These are phyloP conservation scores for Penicillium subrubescens DNA, from an alignment of 495 filamentous ascomycete species.

Conservation along the genomic window DNA sequence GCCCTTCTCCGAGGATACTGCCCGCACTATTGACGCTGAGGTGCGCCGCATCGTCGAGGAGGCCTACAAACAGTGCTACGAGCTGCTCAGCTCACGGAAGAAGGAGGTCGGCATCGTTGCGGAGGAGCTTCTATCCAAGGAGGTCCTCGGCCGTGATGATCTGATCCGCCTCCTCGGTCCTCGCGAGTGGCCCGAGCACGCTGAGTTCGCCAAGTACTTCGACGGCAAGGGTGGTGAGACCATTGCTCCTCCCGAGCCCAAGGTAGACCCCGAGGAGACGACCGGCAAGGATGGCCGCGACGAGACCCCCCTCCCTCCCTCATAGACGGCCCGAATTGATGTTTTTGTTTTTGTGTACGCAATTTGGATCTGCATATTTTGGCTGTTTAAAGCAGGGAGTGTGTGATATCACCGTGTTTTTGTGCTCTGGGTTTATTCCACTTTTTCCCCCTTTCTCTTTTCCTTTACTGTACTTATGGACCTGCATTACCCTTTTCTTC, in stretches of 20 bases:
- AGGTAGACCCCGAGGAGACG: constrained; percentile 31
- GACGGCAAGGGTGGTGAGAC: constrained; percentile 50
- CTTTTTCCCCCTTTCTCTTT: constrained; percentile 14
- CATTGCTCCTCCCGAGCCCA: constrained; percentile 61
- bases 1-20: constrained; percentile 93
- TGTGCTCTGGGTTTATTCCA: constrained; percentile 17
- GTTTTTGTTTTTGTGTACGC: constrained; percentile 18
- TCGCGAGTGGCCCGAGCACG: constrained; percentile 77
- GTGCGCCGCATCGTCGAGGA: constrained; percentile 87
- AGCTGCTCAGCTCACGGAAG: constrained; percentile 82
- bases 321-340: constrained; percentile 30
- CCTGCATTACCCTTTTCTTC: constrained; percentile 32
- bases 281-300: constrained; percentile 47
- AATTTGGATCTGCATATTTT: constrained; percentile 25
- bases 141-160: constrained; percentile 87
- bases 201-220: constrained; percentile 94
- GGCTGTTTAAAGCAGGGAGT: constrained; percentile 17
- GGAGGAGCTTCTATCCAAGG: constrained; percentile 89
- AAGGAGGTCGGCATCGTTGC: constrained; percentile 84
- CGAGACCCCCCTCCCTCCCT: constrained; percentile 46
- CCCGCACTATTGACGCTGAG: constrained; percentile 85
- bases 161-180: constrained; percentile 84
- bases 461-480: constrained; percentile 45
- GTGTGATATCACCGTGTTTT: constrained; percentile 34
- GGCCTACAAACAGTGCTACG: constrained; percentile 87